Evolutionary conservation across 2,329 filamentous ascomycete species (phyloP), one percentile per base, ranked within the genome.

Genomic region (Verruconis gallopava): DNA sequence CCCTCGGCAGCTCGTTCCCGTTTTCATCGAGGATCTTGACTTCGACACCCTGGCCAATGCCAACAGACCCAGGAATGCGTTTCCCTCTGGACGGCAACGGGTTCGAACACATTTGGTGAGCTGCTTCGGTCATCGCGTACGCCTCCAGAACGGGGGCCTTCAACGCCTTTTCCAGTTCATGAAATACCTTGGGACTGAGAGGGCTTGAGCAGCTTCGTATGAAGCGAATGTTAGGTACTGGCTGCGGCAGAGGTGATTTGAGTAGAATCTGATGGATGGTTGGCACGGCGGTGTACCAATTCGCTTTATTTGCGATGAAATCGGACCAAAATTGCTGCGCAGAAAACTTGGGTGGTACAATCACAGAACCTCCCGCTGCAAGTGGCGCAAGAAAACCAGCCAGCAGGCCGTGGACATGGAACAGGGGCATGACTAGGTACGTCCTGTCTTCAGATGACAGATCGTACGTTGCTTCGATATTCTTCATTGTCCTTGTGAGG

Each of bases 251-350:
- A 4, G 81, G 76, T 50, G 73, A 77, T 63, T 81, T 84, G 45
- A 93, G 75, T 3, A 93, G 69, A 53, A 93, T 89, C 56, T 91
- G 85, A 60, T 93, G 85, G 56, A 93, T 93, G 1, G 85, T 93
- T 1, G 85, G 85, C n/a, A 91, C 85, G 1, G 85, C 85, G 0
- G 85, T 91, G 63, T 91, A 93, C 85, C 85, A 93, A 58, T 85
- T 93, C 19, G 85, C 85, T 49, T 76, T 69, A 65, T 86, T 70
- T 4, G 70, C 66, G 50, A 69, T 69, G 53, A 91, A 91, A 58
- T 91, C 79, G 18, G 62, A 59, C 85, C 85, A 93, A 63, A 93
- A 93, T 15, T 83, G 78, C 1, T 74, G 73, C 5, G 85, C 84
- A 3, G 83, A 89, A 71, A 93, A 93, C 54, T 79, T 81, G 41